Evolutionary conservation across 176 grass and related monocot species (phyloP).

Genomic region (Paspalum notatum): DNA sequence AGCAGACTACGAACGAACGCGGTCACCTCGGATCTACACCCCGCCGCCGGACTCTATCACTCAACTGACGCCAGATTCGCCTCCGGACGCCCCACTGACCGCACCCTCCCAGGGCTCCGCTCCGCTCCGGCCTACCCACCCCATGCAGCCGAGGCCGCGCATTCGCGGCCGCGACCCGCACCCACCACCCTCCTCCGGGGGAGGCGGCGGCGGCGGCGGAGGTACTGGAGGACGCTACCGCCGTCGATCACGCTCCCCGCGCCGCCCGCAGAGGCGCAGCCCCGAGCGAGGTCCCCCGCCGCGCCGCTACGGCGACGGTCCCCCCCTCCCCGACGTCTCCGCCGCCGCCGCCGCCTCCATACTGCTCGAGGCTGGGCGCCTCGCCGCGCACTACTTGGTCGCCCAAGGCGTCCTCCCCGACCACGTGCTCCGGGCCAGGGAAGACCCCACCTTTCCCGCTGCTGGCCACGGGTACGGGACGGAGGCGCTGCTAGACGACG

Average conservation of each 20-base stretch:
- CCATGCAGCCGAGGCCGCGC: conserved; percentile 46
- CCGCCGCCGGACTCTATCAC: too few relatives aligned
- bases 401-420: conserved; percentile 55
- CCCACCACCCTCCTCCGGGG: not conserved
- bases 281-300: conserved; percentile 22
- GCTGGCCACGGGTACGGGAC: conserved; percentile 35
- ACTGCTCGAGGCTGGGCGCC: conserved; percentile 63
- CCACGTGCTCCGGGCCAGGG: conserved; percentile 46
- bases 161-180: conserved; percentile 42
- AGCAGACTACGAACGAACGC: conserved; percentile 18
- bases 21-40: not conserved
- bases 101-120: too few relatives aligned
- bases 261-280: conserved; percentile 42
- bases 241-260: conserved; percentile 34
- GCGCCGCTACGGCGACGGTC: conserved; percentile 19
- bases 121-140: too few relatives aligned
- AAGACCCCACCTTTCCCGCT: conserved; percentile 11
- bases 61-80: too few relatives aligned
- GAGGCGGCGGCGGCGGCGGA: not conserved
- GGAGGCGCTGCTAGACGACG: conserved; percentile 27
- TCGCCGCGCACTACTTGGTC: conserved; percentile 64
- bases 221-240: conserved; percentile 36
- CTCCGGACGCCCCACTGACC: too few relatives aligned
- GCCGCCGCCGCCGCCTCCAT: too few relatives aligned
- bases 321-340: not conserved